phyloP scores from a whole-genome alignment of 2,329 filamentous ascomycete species.

The Neospermospora avenae region DNA sequence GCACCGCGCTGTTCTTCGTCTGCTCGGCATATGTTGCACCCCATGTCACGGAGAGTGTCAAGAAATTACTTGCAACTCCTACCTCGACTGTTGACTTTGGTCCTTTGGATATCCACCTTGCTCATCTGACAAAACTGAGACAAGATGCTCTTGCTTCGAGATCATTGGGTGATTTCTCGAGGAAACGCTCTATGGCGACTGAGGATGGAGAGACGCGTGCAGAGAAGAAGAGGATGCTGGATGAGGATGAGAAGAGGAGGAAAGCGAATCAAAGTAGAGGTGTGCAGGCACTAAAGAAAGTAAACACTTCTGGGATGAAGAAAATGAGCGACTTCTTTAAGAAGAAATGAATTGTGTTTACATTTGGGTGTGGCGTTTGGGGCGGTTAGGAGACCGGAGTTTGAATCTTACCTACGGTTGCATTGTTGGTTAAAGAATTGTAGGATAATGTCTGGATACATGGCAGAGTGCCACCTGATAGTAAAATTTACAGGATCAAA shows the following conservation, averaged over 20 bases:
- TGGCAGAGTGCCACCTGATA: background rate
- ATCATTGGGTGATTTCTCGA: constrained; percentile 65
- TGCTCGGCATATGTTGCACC: constrained; percentile 46
- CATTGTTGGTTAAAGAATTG: background rate
- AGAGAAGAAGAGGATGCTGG: constrained; percentile 80
- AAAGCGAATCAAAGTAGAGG: constrained; percentile 72
- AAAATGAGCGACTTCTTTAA: constrained; percentile 95
- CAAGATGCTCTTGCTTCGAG: constrained; percentile 69
- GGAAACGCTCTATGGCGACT: constrained; percentile 62
- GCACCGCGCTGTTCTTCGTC: constrained; percentile 48
- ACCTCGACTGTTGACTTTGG: constrained; percentile 57
- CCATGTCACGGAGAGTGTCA: constrained; percentile 38
- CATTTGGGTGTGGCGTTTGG: background rate
- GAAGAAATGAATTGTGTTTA: constrained; percentile 47
- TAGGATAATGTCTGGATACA: background rate
- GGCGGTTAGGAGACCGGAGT: background rate
- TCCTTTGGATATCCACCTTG: constrained; percentile 67
- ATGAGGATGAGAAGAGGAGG: constrained; percentile 85
- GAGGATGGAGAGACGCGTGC: constrained; percentile 60
- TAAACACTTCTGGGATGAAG: constrained; percentile 89
- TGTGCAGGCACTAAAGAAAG: constrained; percentile 81
- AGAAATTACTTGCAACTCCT: constrained; percentile 37
- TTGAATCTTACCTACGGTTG: background rate
- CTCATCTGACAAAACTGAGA: constrained; percentile 62
- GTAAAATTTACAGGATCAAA: background rate